These are phyloP conservation scores for Dendrobium nobile DNA, from an alignment of 106 monocot species.

Conservation along the genomic window DNA sequence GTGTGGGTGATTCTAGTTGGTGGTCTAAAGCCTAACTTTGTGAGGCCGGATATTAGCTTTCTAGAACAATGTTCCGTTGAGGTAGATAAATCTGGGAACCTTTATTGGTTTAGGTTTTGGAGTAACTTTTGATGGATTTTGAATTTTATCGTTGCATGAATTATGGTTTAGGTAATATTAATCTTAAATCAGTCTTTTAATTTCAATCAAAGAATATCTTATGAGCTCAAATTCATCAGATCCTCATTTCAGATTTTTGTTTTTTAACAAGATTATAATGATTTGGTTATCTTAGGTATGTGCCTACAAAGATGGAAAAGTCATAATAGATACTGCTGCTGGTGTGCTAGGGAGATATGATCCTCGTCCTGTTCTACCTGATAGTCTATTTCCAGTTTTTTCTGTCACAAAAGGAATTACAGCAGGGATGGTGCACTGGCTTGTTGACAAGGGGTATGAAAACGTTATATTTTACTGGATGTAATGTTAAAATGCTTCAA, in stretches of 20 bases:
- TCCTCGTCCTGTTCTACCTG: constrained; percentile 89
- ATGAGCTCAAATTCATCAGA: background rate
- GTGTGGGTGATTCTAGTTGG: no score
- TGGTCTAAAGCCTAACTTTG: no score
- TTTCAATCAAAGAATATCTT: background rate
- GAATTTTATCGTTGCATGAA: background rate
- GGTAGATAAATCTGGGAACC: no score
- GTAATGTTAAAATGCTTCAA: background rate
- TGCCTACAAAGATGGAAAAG: constrained; percentile 92
- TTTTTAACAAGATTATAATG: background rate
- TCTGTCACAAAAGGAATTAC: constrained; percentile 92
- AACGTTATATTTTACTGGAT: background rate
- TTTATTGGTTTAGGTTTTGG: no score
- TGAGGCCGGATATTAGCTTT: no score
- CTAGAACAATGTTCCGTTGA: no score
- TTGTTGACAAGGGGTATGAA: constrained; percentile 73
- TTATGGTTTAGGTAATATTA: background rate
- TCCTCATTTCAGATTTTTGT: background rate
- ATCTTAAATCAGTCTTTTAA: background rate
- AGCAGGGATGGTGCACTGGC: constrained; percentile 86
- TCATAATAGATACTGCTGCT: constrained; percentile 92
- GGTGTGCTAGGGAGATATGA: constrained; percentile 96
- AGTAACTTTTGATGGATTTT: no score
- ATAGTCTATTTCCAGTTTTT: constrained; percentile 88
- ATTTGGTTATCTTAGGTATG: constrained; percentile 53